Base-by-base conservation (phyloP, 2,329 filamentous ascomycete species). In the Gyromitra esculenta region DNA sequence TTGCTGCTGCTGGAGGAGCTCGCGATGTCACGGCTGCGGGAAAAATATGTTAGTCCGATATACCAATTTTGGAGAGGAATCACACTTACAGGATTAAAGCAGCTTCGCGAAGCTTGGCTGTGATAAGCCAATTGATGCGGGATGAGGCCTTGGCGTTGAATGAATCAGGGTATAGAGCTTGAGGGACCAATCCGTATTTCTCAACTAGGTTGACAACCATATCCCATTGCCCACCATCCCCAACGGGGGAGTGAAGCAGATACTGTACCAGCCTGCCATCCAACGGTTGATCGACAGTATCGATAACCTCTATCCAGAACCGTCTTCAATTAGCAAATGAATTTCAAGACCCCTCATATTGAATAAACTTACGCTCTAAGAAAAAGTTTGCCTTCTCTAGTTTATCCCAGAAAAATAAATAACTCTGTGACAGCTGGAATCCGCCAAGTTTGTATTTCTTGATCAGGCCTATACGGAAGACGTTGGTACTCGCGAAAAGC, bases 321-420 rank as follows among this genome's bases (percentile, higher is more conserved):
- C 41, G 11, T 41, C 6, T 39, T 74, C 76, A 50, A 63, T 75
- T 21, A 68, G 37, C 18, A 56, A 35, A 21, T 1, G 3, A 8
- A 45, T 54, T 35, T 39, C 15, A 18, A 37, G n/a, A 45, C 15
- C 5, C 13, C 11, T 43, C 7, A 41, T 45, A 54, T 13, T 7
- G 62, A 56, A 45, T 13, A 35, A 57, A 73, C 79, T 45, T 67
- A 81, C 80, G 91, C 84, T 96, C 93, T 18, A 97, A 87, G 85
- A 96, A 97, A 86, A 89, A 97, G 83, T 97, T 97, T 7, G 91
- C 87, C 84, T 97, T 97, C 84, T 97, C 94, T 21, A 97, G 88
- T 85, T 97, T 97, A 83, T 97, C 94, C 91, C 92, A 96, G 87
- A 93, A 97, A 85, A 95, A 97, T 2, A 97, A 87, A 81, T 96